A percentile compares a stretch with the other conserved stretches of the same genome.
phyloP scores from a whole-genome alignment of 2,329 filamentous ascomycete species.

The Ophiostoma triangulosporum region DNA sequence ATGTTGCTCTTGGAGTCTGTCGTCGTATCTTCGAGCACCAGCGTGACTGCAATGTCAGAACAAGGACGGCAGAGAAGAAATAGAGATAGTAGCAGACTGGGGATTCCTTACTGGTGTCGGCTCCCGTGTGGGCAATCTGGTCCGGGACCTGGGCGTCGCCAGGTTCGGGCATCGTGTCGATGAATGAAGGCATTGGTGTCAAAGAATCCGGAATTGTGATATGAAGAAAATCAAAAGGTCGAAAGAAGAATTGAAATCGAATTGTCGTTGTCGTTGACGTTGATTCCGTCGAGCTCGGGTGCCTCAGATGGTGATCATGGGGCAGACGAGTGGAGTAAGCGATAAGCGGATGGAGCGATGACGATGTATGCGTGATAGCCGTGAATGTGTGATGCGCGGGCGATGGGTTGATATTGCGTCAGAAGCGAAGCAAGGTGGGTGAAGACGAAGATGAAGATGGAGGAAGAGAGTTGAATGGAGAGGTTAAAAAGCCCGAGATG shows the following conservation, averaged over 20 bases:
- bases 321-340: neutral
- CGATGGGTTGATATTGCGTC: neutral
- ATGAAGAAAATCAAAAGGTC: neutral
- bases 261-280: neutral
- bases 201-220: neutral
- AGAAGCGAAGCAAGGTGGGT: neutral
- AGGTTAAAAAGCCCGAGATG: neutral
- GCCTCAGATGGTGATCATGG: neutral
- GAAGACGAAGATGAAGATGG: neutral
- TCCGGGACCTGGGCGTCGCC: neutral
- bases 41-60: neutral
- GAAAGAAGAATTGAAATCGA: neutral
- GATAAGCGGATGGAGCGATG: neutral
- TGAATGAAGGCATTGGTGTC: neutral
- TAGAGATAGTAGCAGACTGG: neutral
- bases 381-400: neutral
- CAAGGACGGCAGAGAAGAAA: neutral
- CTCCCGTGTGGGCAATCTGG: neutral
- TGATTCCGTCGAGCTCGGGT: neutral
- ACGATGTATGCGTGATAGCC: neutral
- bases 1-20: constrained; percentile 1
- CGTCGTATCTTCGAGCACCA: neutral
- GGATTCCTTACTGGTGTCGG: neutral
- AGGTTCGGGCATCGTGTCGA: neutral
- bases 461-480: neutral